A percentile compares a stretch with the other conserved stretches of the same genome.
Evolutionary conservation across 2,329 filamentous ascomycete genomes (phyloP).

Genomic region (Tolypocladium tropicale): DNA sequence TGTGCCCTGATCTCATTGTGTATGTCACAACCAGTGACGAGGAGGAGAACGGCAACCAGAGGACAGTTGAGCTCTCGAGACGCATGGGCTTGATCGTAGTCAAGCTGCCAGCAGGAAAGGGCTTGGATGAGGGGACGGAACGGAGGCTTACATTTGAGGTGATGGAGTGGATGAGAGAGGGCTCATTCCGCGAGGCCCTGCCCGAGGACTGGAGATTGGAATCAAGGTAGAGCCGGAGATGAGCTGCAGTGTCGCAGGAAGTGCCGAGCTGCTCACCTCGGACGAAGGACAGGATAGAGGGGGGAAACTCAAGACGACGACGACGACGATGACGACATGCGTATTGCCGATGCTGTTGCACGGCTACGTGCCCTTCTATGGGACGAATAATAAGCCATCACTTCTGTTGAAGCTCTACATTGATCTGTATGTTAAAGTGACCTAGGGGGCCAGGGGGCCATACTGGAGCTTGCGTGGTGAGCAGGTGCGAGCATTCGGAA

Average conservation of each 20-base stretch:
- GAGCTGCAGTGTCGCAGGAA: neutral
- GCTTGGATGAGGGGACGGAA: conserved; percentile 58
- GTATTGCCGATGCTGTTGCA: neutral
- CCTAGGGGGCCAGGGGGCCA: too few relatives aligned
- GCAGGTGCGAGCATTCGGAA: too few relatives aligned
- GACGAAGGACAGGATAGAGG: neutral
- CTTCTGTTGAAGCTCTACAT: neutral
- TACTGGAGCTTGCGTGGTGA: too few relatives aligned
- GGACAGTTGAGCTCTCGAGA: conserved; percentile 45
- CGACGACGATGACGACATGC: too few relatives aligned
- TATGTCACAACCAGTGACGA: conserved; percentile 41
- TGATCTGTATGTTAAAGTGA: neutral
- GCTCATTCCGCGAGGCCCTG: conserved; percentile 25
- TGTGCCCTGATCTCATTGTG: conserved; percentile 71
- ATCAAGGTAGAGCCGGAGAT: neutral
- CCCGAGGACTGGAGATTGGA: conserved; percentile 9
- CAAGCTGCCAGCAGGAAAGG: conserved; percentile 29
- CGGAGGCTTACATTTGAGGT: conserved; percentile 79
- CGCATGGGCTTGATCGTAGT: conserved; percentile 46
- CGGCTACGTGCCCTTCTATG: neutral
- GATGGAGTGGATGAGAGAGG: conserved; percentile 61
- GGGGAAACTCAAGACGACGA: neutral
- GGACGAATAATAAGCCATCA: neutral
- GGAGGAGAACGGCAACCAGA: conserved; percentile 24
- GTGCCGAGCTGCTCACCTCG: neutral